These are phyloP conservation scores for Tricladium varicosporioides DNA, from an alignment of 2,329 filamentous ascomycete genomes.

Conservation along the genomic window DNA sequence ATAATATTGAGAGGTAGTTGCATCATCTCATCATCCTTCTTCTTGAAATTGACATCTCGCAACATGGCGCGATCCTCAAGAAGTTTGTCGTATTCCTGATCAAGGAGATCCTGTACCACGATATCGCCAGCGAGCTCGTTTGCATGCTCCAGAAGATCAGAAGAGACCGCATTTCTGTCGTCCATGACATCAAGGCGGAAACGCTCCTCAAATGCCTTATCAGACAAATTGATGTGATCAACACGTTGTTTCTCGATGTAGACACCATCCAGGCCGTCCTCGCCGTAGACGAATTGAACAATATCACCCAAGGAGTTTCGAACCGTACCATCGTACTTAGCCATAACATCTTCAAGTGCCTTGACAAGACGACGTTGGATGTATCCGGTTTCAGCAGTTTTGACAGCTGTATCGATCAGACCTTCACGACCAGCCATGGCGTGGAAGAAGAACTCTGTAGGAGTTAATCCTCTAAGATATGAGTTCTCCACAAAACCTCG, in stretches of 20 bases:
- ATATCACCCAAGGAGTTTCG: slow-evolving; percentile 96
- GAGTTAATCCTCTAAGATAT: slow-evolving; percentile 91
- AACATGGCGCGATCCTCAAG: slow-evolving; percentile 71
- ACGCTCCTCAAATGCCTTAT: slow-evolving; percentile 72
- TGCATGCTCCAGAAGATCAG: slow-evolving; percentile 82
- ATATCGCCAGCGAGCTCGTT: slow-evolving; percentile 83
- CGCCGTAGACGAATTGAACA: slow-evolving; percentile 95
- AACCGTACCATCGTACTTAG: slow-evolving; percentile 95
- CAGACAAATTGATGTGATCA: slow-evolving; percentile 79
- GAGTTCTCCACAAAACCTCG: slow-evolving; percentile 99
- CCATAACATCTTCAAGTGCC: slow-evolving; percentile 94
- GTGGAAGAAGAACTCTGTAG: slow-evolving; percentile 98
- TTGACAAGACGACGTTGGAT: slow-evolving; percentile 98
- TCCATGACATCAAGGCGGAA: slow-evolving; percentile 89
- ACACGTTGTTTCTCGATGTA: slow-evolving; percentile 92
- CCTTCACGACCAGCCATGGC: slow-evolving; percentile 99
- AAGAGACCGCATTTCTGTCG: slow-evolving; percentile 49
- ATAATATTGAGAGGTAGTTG: slow-evolving; percentile 90
- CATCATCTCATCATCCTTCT: slow-evolving; percentile 80
- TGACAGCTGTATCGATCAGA: slow-evolving; percentile 99
- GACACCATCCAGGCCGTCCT: slow-evolving; percentile 92
- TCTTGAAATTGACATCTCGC: slow-evolving; percentile 62
- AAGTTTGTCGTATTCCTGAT: slow-evolving; percentile 83
- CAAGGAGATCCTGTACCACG: slow-evolving; percentile 81
- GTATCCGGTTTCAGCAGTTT: slow-evolving; percentile 98